These are phyloP conservation scores for Cenchrus purpureus DNA, from an alignment of 176 grass and related monocot species.

Conservation along the genomic window DNA sequence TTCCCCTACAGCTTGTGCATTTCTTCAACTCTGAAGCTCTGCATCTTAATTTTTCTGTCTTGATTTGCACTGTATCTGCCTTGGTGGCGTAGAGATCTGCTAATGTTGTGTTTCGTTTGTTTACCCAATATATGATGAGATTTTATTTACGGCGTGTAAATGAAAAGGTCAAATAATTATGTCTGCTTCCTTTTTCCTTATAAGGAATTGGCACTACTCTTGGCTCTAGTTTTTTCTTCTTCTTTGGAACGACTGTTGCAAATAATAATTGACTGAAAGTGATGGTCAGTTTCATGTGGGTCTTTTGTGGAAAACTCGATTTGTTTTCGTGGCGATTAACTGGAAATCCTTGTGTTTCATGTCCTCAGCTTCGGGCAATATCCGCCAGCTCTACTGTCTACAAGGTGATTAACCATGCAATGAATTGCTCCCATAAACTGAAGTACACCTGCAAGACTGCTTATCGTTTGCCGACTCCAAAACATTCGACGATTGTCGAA, in stretches of 20 bases:
- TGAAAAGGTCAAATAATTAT: not conserved
- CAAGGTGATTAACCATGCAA: conserved; percentile 68
- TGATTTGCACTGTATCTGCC: not conserved
- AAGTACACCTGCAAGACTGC: conserved; percentile 22
- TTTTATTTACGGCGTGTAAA: not conserved
- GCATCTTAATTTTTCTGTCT: not conserved
- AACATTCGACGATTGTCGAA: conserved; percentile 48
- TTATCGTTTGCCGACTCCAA: conserved; percentile 31
- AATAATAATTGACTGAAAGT: not conserved
- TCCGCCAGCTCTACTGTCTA: conserved; percentile 97
- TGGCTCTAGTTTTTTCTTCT: not conserved
- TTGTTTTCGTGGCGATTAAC: conserved; percentile 16
- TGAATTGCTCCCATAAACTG: not conserved
- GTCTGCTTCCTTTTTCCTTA: not conserved
- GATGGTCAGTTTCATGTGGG: not conserved
- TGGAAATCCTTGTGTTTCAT: conserved; percentile 27
- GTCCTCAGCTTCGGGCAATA: conserved; percentile 83
- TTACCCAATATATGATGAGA: not conserved
- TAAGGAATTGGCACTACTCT: not conserved
- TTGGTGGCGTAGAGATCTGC: not conserved
- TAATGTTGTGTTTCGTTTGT: not conserved
- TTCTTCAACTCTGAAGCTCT: not conserved
- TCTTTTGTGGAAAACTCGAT: not conserved
- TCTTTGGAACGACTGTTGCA: not conserved
- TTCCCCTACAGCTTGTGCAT: not conserved